Evolutionary conservation across 225 moss, liverwort and hornwort species (phyloP), one percentile per base, ranked within the genome.

Genomic region (Bryoerythrophyllum caledonicum): DNA sequence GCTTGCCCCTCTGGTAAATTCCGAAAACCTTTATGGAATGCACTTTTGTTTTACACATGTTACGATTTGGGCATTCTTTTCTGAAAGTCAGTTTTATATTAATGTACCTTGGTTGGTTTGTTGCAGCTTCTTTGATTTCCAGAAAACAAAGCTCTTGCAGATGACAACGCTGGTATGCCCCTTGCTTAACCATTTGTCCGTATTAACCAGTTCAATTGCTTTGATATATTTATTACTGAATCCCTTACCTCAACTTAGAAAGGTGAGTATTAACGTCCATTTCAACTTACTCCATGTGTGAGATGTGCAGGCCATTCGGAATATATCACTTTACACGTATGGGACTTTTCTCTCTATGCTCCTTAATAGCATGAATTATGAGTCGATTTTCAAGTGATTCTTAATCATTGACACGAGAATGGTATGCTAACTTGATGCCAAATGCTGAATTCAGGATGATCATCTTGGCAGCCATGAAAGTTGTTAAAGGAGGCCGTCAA

Each of bases 41-140:
- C 46, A 46, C 10, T 23, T 64, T 24, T 35, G 53, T 66, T 9
- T 67, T 56, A 9, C 24, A 1, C 44, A 60, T 53, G 40, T 35
- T 60, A 34, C 28, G 38, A 30, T 64, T 26, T 60, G 67, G 20
- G 41, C 54, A 20, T 55, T 10, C 43, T 9, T 43, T 15, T 40
- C 51, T 28, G 30, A 13, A 73, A 51, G n/a, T 65, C 24, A 17
- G 26, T 37, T 23, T 19, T 20, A 32, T 49, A 44, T 16, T 65
- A 12, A 78, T 60, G 16, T 63, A 28, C 37, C 74, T 40, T 80
- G 76, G 46, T 71, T 66, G 76, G 40, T 71, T 70, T 75, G 58
- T 54, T 79, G 83, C 97, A 97, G 97, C 79, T 93, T 99, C 62
- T 95, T 93, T 61, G 97, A 95, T 87, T 95, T 95, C 66, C 94